Base-by-base conservation (phyloP, 306 rosid species). In the Senna tora region DNA sequence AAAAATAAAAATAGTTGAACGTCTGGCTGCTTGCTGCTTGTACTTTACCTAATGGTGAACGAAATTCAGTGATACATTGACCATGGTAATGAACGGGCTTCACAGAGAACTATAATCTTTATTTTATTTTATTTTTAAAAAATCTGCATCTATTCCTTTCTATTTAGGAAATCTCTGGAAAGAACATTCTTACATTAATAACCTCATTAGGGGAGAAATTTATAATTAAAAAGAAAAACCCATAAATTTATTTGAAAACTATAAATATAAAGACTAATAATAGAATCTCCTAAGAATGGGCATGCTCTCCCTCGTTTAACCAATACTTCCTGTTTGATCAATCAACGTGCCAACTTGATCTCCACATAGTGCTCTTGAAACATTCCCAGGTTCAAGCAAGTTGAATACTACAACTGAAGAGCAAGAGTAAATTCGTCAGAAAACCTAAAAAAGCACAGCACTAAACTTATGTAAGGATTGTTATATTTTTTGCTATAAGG, bases 341-440 rank as follows among this genome's bases (percentile, higher is more conserved):
- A 84, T 80, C 77, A 84, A 68, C 5, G 83, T 81, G 46, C 88
- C 88, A 50, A 84, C 73, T 67, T 81, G 83, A 42, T 81, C 88
- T 67, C 88, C 88, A 56, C 85, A 84, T 33, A 84, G 56, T 10
- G 88, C 88, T 71, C 80, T 84, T 25, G 83, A 84, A 21, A 84
- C 75, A 75, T 81, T 80, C 49, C 83, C 85, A 2, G 85, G 74
- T 58, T 84, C 81, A 64, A 77, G 79, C 72, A 84, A 34, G 78
- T 77, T 81, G 75, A 84, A 84, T 39, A 81, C 60, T 30, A 84
- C 85, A 75, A 84, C 88, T 84, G 54, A 36, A 71, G 61, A 65
- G 30, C 12, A 32, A 53, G 1, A 25, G 8, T 36, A 36, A 36
- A 36, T 47, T 41, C 36, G 49, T 82, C 53, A 78, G 72, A 4